Base-by-base conservation (phyloP, 2,329 filamentous ascomycete species). In the Chalaropsis ovoidea region DNA sequence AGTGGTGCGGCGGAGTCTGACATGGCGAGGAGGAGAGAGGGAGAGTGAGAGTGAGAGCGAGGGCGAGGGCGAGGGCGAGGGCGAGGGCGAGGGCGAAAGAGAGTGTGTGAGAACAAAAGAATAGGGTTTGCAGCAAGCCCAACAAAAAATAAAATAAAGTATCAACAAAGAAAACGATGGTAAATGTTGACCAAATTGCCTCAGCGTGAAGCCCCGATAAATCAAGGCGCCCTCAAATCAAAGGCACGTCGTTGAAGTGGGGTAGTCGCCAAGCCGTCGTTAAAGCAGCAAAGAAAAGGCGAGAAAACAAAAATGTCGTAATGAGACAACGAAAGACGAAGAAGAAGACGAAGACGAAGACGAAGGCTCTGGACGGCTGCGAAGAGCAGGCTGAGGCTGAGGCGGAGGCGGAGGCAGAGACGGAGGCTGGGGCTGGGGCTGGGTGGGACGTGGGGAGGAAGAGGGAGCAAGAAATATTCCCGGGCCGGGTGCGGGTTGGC, bases 1-100 rank as follows among this genome's bases (percentile, higher is more conserved):
- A 89, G 22, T 54, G 39, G 22, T 56, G 31, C 31, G 7, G 31
- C 31, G 7, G 35, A 27, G 1, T 60, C 39, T 24, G 72, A 62
- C 74, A 76, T 76, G 68, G 63, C 69, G 64, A 39, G 39, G 22
- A 10, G 24, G 22, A 52, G 47, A 49, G 43, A 31, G 43, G 2
- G 22, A n/a, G n/a, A 19, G 24, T 31, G 35, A 35, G 61, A 17
- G 13, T 41, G 24, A 31, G 52, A 27, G 31, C 3, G 24, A 56
- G 27, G n/a, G 19, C 4, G 10, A 22, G 13, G n/a, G 19, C 17
- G 3, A 24, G 13, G n/a, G 19, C 19, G 19, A 49, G 3, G 68
- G 63, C 69, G 64, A 39, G 39, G 22, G n/a, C 11, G 7, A n/a
- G 11, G 45, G n/a, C 45, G 3, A 24, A 11, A 22, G 8, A 49